Conservation (phyloP, 139 green algal genomes). For the Dunaliella primolecta region DNA sequence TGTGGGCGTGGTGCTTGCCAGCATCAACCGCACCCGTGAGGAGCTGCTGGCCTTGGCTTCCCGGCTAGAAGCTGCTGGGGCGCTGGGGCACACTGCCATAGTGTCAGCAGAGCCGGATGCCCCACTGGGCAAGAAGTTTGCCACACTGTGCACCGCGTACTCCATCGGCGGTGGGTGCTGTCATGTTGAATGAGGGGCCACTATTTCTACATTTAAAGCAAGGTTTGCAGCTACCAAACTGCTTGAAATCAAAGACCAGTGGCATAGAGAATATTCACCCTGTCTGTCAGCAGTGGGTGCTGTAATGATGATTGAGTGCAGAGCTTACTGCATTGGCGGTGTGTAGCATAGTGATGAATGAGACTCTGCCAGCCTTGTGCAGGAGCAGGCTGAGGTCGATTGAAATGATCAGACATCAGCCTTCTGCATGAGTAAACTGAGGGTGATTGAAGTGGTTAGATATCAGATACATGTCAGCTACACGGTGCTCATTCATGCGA, state of each 20-base stretch:
- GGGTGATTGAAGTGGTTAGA: too few relatives aligned
- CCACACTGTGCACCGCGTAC: conserved; percentile 58
- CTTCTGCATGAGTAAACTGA: too few relatives aligned
- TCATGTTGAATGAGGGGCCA: not conserved
- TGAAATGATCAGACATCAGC: too few relatives aligned
- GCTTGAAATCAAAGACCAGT: too few relatives aligned
- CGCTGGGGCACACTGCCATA: conserved; percentile 62
- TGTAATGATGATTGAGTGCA: not conserved
- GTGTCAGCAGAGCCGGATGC: conserved; percentile 46
- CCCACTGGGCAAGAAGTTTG: conserved; percentile 66
- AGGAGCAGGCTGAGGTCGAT: too few relatives aligned
- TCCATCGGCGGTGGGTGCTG: conserved; percentile 47
- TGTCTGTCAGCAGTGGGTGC: not conserved
- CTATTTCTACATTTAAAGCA: not conserved
- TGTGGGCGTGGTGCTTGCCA: conserved; percentile 21
- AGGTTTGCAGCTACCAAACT: too few relatives aligned
- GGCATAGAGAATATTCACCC: too few relatives aligned
- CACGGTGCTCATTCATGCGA: too few relatives aligned
- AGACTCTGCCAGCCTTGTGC: too few relatives aligned
- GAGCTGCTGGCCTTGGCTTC: not conserved
- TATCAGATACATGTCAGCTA: too few relatives aligned
- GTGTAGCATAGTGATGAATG: not conserved
- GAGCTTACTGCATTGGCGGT: not conserved
- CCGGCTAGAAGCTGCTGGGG: conserved; percentile 41
- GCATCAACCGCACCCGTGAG: not conserved